Evolutionary conservation across 1,284 basidiomycete genomes (phyloP), one percentile per base, ranked within the genome.

Genomic region (Taiwanofungus camphoratus): DNA sequence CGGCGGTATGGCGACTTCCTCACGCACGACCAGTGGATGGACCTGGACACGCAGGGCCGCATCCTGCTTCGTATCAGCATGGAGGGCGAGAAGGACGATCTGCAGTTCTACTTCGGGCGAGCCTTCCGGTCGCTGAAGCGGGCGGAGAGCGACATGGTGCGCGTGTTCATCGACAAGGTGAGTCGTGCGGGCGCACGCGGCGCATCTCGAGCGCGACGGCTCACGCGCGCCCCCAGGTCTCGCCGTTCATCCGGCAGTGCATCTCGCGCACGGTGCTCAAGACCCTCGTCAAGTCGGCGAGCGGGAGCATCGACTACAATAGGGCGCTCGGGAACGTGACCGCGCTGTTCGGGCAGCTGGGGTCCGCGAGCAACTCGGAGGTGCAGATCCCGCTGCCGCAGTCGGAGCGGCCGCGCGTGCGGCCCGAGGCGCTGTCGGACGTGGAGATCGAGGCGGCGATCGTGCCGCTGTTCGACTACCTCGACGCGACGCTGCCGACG

Each of bases 21-120:
- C 42, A 76, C 91, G 8, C 92, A 95, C 56, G 96, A 99, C 54
- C 64, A 94, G 6, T 93, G 94, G 84, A 77, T 95, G 65, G 85
- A 92, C 45, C 68, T 99, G n/a, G 92, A 95, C 56, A 82, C 87
- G 4, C 78, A 83, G 45, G 93, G 94, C 1, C 80, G 92, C 24
- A 76, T 98, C 26, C 67, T 96, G 35, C 69, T 97, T 19, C 78
- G 96, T 5, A 78, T 99, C 41, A 95, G 92, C 61, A 97, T 99
- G 93, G 96, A 99, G 60, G 93, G 93, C 36, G 95, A 98, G 71
- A 91, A 95, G 64, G 94, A 97, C 59, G 96, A 99, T 60, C 91
- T 95, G 16, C 88, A 92, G 53, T 99, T 97, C 71, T 93, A 92
- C 69, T 99, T 99, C 60, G 96, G 96, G 9, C 77, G 92, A 30